These are phyloP conservation scores for Pseudotsuga menziesii DNA, from an alignment of 75 land plant species.

Conservation along the genomic window DNA sequence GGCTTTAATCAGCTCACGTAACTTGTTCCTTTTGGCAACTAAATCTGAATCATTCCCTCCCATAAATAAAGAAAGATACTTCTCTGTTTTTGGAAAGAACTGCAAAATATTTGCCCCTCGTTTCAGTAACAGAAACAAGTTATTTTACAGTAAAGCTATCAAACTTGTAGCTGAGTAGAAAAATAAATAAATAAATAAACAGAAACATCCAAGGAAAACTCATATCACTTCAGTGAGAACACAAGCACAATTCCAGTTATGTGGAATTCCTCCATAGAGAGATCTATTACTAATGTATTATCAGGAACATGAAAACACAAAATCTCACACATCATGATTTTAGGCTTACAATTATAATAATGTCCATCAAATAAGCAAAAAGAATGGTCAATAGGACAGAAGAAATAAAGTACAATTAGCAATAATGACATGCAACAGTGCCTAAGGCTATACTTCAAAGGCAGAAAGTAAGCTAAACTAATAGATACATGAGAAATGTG, in stretches of 20 bases:
- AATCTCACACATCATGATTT: neutral
- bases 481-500: no score
- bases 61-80: slow-evolving; percentile 84
- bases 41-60: slow-evolving; percentile 75
- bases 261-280: neutral
- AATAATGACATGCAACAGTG: neutral
- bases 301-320: neutral
- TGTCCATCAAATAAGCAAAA: no score
- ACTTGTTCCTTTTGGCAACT: slow-evolving; percentile 54
- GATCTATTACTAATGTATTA: no score
- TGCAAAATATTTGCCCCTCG: slow-evolving; percentile 26
- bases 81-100: slow-evolving; percentile 98
- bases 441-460: no score
- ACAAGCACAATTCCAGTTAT: neutral
- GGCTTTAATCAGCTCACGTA: slow-evolving; percentile 84
- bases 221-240: neutral
- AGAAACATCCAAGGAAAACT: neutral
- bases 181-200: neutral
- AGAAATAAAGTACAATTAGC: no score
- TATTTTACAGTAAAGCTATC: neutral
- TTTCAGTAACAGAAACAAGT: neutral
- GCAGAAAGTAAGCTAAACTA: no score
- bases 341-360: neutral
- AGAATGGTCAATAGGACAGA: no score
- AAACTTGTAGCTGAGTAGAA: neutral